Evolutionary conservation across 176 grass and related monocot species (phyloP), one percentile per base, ranked within the genome.

Genomic region (Oryza longistaminata): DNA sequence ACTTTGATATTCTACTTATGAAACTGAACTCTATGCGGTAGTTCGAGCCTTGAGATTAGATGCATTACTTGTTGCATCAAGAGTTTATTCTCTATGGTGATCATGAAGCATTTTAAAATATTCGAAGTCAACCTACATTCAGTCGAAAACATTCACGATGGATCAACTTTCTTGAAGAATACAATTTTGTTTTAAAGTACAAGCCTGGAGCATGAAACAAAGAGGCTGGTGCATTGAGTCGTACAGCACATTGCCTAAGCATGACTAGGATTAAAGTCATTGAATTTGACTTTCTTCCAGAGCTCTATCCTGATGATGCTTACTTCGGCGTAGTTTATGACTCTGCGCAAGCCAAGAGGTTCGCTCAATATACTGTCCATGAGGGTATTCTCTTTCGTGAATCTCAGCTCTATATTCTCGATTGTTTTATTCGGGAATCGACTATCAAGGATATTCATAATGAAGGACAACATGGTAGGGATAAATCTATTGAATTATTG

Each of bases 391-490:
- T 87, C 14, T 86, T 87, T 14, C 2, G 39, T 4, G 68, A 76
- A 1, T 22, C 9, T 3, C 37, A 0, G 4, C 21, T 87, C 3
- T 80, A 65, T 40, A 66, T 80, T 70, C 84, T 67, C 16, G 71
- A 64, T 7, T 27, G 73, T 2, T 87, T 76, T 17, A 7, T 86
- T 11, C 6, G 64, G 13, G 22, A 78, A 3, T 7, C 55, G 2
- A 33, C 81, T n/a, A 87, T 87, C 12, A 68, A 46, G 27, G 76
- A 87, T 42, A 64, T 86, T 3, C 75, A 86, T 26, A 71, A 43
- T 45, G 39, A 44, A 71, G 39, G 39, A 0, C 58, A 72, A 35
- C 37, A 58, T 42, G 84, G 64, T 0, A 3, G 48, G 7, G 84
- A 79, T 2, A 79, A 86, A 50, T 71, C 65, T 17, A 10, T 68